phyloP scores from a whole-genome alignment of 2,329 filamentous ascomycete species.

The Aureobasidium musti region DNA sequence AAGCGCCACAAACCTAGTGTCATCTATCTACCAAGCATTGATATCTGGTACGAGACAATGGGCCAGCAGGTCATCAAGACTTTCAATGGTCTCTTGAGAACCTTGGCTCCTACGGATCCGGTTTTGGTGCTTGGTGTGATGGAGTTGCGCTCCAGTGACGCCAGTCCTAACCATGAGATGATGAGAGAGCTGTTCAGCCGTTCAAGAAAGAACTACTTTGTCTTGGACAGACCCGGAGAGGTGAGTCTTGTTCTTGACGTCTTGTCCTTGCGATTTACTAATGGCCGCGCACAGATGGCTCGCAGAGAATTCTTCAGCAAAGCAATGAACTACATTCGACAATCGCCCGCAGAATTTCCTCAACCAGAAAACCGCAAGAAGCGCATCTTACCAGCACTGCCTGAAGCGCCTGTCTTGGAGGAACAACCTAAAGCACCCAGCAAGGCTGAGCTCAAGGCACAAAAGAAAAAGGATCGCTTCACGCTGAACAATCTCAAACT shows the following conservation, averaged over 20 bases:
- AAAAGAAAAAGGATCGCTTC: slow-evolving; percentile 79
- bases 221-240: slow-evolving; percentile 66
- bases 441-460: slow-evolving; percentile 76
- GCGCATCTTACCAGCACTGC: slow-evolving; percentile 74
- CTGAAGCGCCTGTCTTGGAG: slow-evolving; percentile 63
- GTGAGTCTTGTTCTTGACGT: slow-evolving; percentile 46
- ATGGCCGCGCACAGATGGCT: slow-evolving; percentile 44
- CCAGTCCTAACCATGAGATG: slow-evolving; percentile 61
- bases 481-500: slow-evolving; percentile 86
- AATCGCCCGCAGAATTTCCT: slow-evolving; percentile 81
- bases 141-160: slow-evolving; percentile 55
- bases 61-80: slow-evolving; percentile 68
- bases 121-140: slow-evolving; percentile 84
- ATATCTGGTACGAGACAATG: slow-evolving; percentile 79
- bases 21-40: slow-evolving; percentile 88
- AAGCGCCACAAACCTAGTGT: slow-evolving; percentile 94
- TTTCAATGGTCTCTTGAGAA: slow-evolving; percentile 78
- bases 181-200: slow-evolving; percentile 81
- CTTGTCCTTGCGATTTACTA: neutral
- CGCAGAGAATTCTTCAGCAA: slow-evolving; percentile 79
- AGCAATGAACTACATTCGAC: slow-evolving; percentile 74
- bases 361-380: slow-evolving; percentile 84
- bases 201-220: slow-evolving; percentile 74
- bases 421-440: slow-evolving; percentile 60
- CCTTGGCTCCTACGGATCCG: slow-evolving; percentile 85